Evolutionary conservation across 805 yeast species (phyloP), one percentile per base, ranked within the genome.

Genomic region (Yamadazyma insecticola): DNA sequence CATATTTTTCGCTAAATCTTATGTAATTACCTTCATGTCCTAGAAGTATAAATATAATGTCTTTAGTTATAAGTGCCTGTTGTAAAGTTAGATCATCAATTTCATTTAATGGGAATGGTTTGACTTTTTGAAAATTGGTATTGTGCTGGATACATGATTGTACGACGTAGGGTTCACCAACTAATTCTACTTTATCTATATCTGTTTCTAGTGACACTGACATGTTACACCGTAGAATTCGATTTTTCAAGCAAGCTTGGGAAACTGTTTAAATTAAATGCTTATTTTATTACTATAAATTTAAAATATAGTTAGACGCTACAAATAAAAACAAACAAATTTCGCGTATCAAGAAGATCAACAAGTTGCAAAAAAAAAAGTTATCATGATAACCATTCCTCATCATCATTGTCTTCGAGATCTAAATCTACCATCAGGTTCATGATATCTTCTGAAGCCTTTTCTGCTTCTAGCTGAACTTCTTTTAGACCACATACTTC

Each of bases 1-100:
- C 74, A 47, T 74, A 85, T 13, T 67, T 63, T 25, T 76, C 81
- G 19, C 79, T 70, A 49, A 72, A 86, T 26, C 88, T 63, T 21
- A 90, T 74, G 48, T 82, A 86, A 13, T 67, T 65, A 1, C 97
- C 97, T 52, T 88, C 95, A 16, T 70, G 55, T 0, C 94, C 94
- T 19, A 78, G 44, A 10, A 92, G 51, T 1, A 84, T 80, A 44
- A 70, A 71, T 13, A 87, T 46, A 7, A 88, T 50, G 51, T 90
- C 98, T 36, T 74, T 67, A 11, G 82, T 63, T 1, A 92, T 69
- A 16, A 79, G 65, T 0, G 84, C 79, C 50, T 88, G 95, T 50
- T 87, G 95, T 3, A 70, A 67, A 28, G 71, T 63, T 3, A 67
- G 49, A 19, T 72, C 74, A n/a, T 47, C 50, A 24, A 70, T 50